Evolutionary conservation across 441 rosid genomes (phyloP).

Genomic region (Corymbia citriodora): DNA sequence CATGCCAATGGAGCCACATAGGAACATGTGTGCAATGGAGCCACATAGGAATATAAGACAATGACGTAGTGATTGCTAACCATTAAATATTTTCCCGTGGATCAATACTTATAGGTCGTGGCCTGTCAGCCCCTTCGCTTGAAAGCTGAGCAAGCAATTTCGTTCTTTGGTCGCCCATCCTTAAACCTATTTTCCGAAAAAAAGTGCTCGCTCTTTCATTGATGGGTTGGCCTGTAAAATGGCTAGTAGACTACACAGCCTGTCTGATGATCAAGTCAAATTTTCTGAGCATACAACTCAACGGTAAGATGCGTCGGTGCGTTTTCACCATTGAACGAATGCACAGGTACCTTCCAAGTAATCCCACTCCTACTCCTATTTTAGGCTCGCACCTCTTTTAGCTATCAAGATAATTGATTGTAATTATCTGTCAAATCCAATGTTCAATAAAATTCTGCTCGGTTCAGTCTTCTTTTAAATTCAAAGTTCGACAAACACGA

Average conservation of each 20-base stretch:
- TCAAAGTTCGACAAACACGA: not conserved
- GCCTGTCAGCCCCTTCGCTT: not conserved
- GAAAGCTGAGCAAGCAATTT: not conserved
- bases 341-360: not conserved
- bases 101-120: not conserved
- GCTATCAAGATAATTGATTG: rapidly evolving
- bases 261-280: not conserved
- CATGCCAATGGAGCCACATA: too few species aligned
- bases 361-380: rapidly evolving
- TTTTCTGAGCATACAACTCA: not conserved
- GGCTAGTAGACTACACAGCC: not conserved
- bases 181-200: not conserved
- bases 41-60: too few species aligned
- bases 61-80: too few species aligned
- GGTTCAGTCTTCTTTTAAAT: not conserved
- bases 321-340: too few species aligned
- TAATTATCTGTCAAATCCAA: not conserved
- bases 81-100: not conserved
- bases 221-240: rapidly evolving
- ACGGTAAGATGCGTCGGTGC: not conserved
- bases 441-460: not conserved
- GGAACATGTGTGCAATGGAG: too few species aligned
- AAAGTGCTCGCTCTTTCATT: not conserved
- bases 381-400: not conserved
- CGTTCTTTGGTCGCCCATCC: not conserved